These are phyloP conservation scores for Pseudogymnoascus sp. DNA, from an alignment of 2,329 filamentous ascomycete species.

Conservation along the genomic window DNA sequence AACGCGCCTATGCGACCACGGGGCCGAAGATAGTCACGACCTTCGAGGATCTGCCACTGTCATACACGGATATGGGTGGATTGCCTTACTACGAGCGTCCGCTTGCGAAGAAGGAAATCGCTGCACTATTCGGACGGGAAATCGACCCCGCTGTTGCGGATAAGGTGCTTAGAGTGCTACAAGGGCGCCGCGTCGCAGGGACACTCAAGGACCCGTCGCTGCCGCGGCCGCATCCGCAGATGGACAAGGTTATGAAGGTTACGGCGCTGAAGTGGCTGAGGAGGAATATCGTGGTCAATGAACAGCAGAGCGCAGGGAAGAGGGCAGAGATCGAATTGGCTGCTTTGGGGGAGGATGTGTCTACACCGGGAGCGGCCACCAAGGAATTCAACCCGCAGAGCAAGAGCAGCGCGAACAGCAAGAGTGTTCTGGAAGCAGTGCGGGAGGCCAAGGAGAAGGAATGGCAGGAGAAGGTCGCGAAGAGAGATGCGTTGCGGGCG, in stretches of 20 bases:
- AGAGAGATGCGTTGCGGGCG: conserved; percentile 40
- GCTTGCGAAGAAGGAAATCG: conserved; percentile 42
- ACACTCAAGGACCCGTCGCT: conserved; percentile 54
- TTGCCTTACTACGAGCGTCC: conserved; percentile 45
- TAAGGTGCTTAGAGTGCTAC: conserved; percentile 48
- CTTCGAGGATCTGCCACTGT: conserved; percentile 51
- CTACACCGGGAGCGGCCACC: background rate
- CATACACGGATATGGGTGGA: conserved; percentile 49
- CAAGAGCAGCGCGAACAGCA: conserved; percentile 47
- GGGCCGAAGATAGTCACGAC: background rate
- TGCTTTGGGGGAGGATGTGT: conserved; percentile 23
- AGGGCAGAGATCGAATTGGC: conserved; percentile 57
- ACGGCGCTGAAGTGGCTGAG: conserved; percentile 50
- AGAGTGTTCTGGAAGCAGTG: conserved; percentile 50
- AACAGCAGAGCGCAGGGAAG: conserved; percentile 53
- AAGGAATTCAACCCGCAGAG: conserved; percentile 26
- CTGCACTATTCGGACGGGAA: conserved; percentile 43
- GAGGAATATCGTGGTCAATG: conserved; percentile 47
- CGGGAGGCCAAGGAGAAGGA: conserved; percentile 43
- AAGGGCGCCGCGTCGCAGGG: conserved; percentile 57
- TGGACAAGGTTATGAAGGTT: conserved; percentile 32
- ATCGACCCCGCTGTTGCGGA: conserved; percentile 43
- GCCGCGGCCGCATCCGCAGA: background rate
- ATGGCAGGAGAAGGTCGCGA: conserved; percentile 35
- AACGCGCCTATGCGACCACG: background rate